Evolutionary conservation across 2,329 filamentous ascomycete genomes (phyloP), one percentile per base, ranked within the genome.

Genomic region (Xylaria multiplex): DNA sequence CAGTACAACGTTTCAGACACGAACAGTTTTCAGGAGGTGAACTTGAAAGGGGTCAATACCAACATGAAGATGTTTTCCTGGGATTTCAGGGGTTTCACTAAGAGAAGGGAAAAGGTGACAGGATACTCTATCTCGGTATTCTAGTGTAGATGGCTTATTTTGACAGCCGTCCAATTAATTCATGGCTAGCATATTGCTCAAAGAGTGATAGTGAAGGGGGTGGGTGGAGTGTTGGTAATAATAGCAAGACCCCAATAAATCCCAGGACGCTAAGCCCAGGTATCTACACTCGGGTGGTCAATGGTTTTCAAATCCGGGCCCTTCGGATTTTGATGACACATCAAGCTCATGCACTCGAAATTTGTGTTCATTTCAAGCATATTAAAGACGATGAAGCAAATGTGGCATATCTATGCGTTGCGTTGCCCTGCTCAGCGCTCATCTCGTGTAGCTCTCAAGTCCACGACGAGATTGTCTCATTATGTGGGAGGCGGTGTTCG

Each of bases 201-300:
- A 27, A 32, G 42, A 22, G 43, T 5, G 42, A 56, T 35, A 14
- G 46, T 50, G 35, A 14, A 5, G 37, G 11, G 58, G 40, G 64
- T 55, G 59, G 55, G 55, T 53, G 40, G 37, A 11, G 35, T 66
- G 59, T 45, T 64, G 55, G 43, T 64, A 66, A 66, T 66, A 64
- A 67, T 67, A 67, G 65, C 46, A 60, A 54, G 59, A 59, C 64
- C 57, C 65, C 61, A 64, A 35, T 52, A 45, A 58, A 57, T 60
- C n/a, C 50, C 30, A 53, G 22, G 19, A 48, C 35, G 50, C 62
- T 55, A 40, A 49, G 37, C n/a, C 53, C 53, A 55, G 52, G 11
- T 35, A 24, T 43, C 37, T 45, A 46, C 11, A 19, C 40, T 46
- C 43, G 24, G 46, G 16, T 13, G 45, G 24, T 30, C n/a, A 48